Evolutionary conservation across 2,329 filamentous ascomycete species (phyloP).

Genomic region (Fusarium albidum): DNA sequence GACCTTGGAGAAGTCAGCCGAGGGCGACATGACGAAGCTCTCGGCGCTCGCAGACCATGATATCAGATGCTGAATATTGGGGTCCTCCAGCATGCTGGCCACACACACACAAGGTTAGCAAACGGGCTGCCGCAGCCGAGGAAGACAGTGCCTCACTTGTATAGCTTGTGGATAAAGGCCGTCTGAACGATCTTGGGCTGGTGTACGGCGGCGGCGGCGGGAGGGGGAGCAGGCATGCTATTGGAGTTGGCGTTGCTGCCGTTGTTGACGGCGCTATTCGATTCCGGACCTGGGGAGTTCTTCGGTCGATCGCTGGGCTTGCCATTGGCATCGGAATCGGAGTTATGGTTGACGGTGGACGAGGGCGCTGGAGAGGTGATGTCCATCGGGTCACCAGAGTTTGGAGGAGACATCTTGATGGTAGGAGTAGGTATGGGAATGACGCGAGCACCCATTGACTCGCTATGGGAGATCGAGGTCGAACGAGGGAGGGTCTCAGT

Average conservation of each 20-base stretch:
- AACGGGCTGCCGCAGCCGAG: background rate
- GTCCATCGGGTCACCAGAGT: conserved; percentile 68
- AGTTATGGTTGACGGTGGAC: conserved; percentile 54
- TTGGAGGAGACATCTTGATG: conserved; percentile 66
- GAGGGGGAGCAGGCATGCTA: conserved; percentile 60
- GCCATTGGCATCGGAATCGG: conserved; percentile 52
- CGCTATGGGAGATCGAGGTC: conserved; percentile 49
- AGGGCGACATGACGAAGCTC: conserved; percentile 99
- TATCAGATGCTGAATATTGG: conserved; percentile 91
- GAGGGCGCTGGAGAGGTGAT: conserved; percentile 62
- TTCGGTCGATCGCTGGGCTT: conserved; percentile 47
- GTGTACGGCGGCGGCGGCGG: conserved; percentile 77
- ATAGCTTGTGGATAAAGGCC: conserved; percentile 98
- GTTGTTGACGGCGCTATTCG: conserved; percentile 39
- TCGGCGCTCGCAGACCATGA: conserved; percentile 95
- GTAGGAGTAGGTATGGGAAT: conserved; percentile 65
- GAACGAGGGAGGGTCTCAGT: conserved; percentile 60
- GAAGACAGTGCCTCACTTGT: conserved; percentile 76
- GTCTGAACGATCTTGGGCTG: conserved; percentile 98
- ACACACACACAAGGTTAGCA: conserved; percentile 42
- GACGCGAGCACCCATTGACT: conserved; percentile 61
- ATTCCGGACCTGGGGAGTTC: conserved; percentile 51
- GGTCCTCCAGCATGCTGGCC: conserved; percentile 94
- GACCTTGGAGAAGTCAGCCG: conserved; percentile 97
- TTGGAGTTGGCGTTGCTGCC: conserved; percentile 42